phyloP scores from a whole-genome alignment of 306 rosid species.

The Inga leiocalycina region DNA sequence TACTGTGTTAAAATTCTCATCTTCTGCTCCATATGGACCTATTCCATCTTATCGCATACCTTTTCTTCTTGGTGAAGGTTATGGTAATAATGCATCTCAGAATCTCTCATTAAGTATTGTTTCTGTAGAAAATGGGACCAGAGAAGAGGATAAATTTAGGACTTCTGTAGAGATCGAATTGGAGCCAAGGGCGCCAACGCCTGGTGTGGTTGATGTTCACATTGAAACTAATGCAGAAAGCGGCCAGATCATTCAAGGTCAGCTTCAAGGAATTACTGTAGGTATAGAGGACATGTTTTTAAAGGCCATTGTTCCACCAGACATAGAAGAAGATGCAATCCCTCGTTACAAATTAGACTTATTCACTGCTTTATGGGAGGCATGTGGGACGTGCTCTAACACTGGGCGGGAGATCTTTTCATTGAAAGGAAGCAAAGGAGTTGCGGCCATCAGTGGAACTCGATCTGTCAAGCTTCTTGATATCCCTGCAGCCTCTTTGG shows the following conservation, averaged over 20 bases:
- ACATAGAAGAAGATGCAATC: slow-evolving; percentile 46
- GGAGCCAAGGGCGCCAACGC: slow-evolving; percentile 97
- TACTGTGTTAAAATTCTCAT: slow-evolving; percentile 75
- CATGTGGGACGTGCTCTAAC: slow-evolving; percentile 77
- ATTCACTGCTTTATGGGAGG: slow-evolving; percentile 91
- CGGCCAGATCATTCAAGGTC: slow-evolving; percentile 81
- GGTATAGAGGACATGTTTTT: slow-evolving; percentile 99
- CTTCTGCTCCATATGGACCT: slow-evolving; percentile 86
- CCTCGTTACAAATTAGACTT: slow-evolving; percentile 68
- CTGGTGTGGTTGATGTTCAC: slow-evolving; percentile 77
- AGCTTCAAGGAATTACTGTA: slow-evolving; percentile 72
- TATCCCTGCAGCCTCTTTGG: slow-evolving; percentile 61
- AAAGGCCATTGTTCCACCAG: slow-evolving; percentile 69
- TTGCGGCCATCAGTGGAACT: slow-evolving; percentile 86
- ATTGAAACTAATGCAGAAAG: slow-evolving; percentile 86
- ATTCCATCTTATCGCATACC: slow-evolving; percentile 79
- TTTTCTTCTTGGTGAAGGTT: slow-evolving; percentile 89
- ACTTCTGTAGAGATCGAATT: slow-evolving; percentile 68
- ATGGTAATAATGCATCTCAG: slow-evolving; percentile 45
- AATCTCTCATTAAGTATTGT: slow-evolving; percentile 67
- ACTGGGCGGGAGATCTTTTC: slow-evolving; percentile 84
- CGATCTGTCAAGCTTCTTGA: slow-evolving; percentile 90
- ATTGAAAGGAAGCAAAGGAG: slow-evolving; percentile 86
- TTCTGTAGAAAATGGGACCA: slow-evolving; percentile 58
- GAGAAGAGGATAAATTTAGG: slow-evolving; percentile 58